A percentile compares a stretch with the other conserved stretches of the same genome.
Conservation (phyloP, 2,329 filamentous ascomycete species). For the Neoarthrinium moseri region DNA sequence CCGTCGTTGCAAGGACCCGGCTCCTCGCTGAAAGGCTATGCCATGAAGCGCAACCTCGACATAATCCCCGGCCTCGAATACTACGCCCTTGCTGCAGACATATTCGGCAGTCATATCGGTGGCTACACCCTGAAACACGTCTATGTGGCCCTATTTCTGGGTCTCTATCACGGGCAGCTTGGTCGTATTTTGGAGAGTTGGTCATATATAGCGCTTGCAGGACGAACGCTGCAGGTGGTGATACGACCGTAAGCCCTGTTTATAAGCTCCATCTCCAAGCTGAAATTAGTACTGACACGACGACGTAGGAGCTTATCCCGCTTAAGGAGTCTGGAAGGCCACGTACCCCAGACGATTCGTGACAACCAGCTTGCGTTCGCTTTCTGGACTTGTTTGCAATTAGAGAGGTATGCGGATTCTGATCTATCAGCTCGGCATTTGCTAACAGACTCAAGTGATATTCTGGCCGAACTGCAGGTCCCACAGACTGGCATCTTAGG, state of each 20-base stretch:
- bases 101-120: conserved; percentile 77
- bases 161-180: conserved; percentile 85
- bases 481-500: conserved; percentile 61
- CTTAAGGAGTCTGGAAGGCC: conserved; percentile 38
- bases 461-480: conserved; percentile 78
- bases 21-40: conserved; percentile 24
- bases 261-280: too few species aligned
- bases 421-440: background rate
- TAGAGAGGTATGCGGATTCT: conserved; percentile 68
- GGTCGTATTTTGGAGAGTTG: conserved; percentile 85
- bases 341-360: conserved; percentile 35
- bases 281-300: too few species aligned
- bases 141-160: conserved; percentile 80
- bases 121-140: conserved; percentile 80
- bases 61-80: conserved; percentile 87
- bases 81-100: conserved; percentile 82
- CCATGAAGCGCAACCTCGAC: conserved; percentile 66
- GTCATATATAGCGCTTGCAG: conserved; percentile 56
- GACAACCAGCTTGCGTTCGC: conserved; percentile 71
- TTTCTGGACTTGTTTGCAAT: conserved; percentile 91
- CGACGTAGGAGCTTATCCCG: conserved; percentile 46
- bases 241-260: conserved; percentile 66
- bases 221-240: conserved; percentile 65
- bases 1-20: conserved; percentile 47
- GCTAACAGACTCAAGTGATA: conserved; percentile 60